Conservation (phyloP, 176 grass and related monocot genomes). For the Neostapfia colusana region DNA sequence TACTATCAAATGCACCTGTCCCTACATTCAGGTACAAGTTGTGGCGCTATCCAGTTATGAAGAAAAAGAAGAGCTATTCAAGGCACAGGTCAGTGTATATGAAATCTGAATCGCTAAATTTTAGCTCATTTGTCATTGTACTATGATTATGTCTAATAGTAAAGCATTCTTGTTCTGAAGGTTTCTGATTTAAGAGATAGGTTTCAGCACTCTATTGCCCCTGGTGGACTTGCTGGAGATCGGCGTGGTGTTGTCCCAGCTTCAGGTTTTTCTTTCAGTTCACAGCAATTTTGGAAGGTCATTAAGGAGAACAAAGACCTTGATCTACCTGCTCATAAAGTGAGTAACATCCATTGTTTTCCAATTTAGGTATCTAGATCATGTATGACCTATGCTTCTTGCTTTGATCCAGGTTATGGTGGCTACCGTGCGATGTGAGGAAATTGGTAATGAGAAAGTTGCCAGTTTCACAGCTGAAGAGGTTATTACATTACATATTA, state of each 20-base stretch:
- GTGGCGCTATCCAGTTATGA: constrained; percentile 85
- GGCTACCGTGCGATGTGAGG: constrained; percentile 98
- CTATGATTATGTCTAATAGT: constrained; percentile 29
- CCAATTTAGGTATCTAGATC: constrained; percentile 11
- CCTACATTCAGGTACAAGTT: constrained; percentile 69
- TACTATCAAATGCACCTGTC: constrained; percentile 29
- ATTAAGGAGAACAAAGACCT: constrained; percentile 99
- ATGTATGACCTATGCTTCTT: constrained; percentile 28
- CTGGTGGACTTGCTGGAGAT: constrained; percentile 97
- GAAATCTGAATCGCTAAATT: constrained; percentile 6
- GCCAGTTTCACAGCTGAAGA: constrained; percentile 69
- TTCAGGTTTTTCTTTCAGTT: constrained; percentile 96
- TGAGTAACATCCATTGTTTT: constrained; percentile 36
- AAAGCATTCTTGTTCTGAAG: constrained; percentile 46
- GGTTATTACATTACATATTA: constrained; percentile 53
- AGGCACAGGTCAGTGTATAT: constrained; percentile 58
- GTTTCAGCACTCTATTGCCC: constrained; percentile 94
- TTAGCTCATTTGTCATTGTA: constrained; percentile 30
- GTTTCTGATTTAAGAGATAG: constrained; percentile 84
- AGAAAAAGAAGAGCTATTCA: constrained; percentile 95
- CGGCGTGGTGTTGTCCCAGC: constrained; percentile 88
- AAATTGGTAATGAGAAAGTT: constrained; percentile 95
- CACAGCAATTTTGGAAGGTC: constrained; percentile 96
- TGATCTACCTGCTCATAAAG: constrained; percentile 98
- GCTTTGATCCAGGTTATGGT: constrained; percentile 86